These are phyloP conservation scores for Graphilbum ipis-grandicollis DNA, from an alignment of 2,329 filamentous ascomycete species.

Conservation along the genomic window DNA sequence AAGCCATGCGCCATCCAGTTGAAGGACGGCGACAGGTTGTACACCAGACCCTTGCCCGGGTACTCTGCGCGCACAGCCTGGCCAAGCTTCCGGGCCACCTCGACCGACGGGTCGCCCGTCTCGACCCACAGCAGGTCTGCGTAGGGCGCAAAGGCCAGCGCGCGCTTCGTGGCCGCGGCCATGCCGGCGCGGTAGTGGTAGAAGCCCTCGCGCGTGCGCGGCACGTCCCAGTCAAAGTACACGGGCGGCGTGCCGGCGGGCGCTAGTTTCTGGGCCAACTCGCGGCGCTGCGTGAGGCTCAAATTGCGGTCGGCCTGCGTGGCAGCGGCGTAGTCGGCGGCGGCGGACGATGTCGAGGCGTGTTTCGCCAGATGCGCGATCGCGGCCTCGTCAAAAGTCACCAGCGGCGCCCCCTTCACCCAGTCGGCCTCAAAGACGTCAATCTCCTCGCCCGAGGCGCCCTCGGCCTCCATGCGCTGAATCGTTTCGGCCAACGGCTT, in stretches of 20 bases:
- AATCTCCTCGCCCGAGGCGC: constrained; percentile 63
- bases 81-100: constrained; percentile 59
- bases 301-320: constrained; percentile 50
- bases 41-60: constrained; percentile 79
- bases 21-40: constrained; percentile 92
- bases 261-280: constrained; percentile 52
- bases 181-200: constrained; percentile 83
- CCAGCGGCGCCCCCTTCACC: constrained; percentile 70
- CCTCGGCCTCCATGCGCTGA: constrained; percentile 72
- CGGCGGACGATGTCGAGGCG: too few species aligned
- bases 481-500: constrained; percentile 50
- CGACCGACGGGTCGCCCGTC: constrained; percentile 74
- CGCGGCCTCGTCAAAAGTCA: constrained; percentile 86
- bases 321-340: constrained; percentile 48
- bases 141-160: constrained; percentile 77
- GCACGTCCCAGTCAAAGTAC: constrained; percentile 79
- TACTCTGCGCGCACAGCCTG: constrained; percentile 51
- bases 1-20: constrained; percentile 98
- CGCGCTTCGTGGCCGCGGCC: constrained; percentile 77
- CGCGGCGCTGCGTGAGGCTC: constrained; percentile 61
- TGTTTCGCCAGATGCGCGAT: constrained; percentile 60
- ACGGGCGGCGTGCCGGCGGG: constrained; percentile 27
- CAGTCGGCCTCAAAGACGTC: constrained; percentile 74
- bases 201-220: constrained; percentile 82
- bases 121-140: constrained; percentile 96